Evolutionary conservation across 345 rosid genomes (phyloP).

Genomic region (Sonneratia alba): DNA sequence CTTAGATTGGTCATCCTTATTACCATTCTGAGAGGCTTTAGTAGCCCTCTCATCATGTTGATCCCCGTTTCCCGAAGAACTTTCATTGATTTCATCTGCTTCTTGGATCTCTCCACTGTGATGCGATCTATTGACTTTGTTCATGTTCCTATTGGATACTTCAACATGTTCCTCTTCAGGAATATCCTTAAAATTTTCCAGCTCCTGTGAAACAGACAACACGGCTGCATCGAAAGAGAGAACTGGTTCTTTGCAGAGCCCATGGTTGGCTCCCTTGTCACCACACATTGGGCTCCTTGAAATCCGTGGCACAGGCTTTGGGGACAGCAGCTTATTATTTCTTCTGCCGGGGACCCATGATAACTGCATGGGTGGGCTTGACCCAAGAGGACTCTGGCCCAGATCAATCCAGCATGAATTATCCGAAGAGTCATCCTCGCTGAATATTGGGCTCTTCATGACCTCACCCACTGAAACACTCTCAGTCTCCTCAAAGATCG

Average conservation of each 20-base stretch:
- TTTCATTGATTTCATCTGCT: slow-evolving; percentile 20
- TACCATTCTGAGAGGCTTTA: too few relatives aligned
- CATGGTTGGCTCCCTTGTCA: slow-evolving; percentile 15
- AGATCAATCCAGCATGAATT: slow-evolving; percentile 62
- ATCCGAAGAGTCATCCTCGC: slow-evolving; percentile 57
- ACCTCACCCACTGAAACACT: slow-evolving; percentile 71
- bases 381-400: slow-evolving; percentile 62
- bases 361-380: slow-evolving; percentile 32
- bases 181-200: slow-evolving; percentile 30
- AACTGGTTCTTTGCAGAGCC: slow-evolving; percentile 26
- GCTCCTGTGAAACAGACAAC: slow-evolving; percentile 45
- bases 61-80: slow-evolving; percentile 3
- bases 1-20: slow-evolving; percentile 16
- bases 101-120: slow-evolving; percentile 34
- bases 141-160: slow-evolving; percentile 4
- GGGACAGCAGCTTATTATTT: slow-evolving; percentile 27
- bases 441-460: slow-evolving; percentile 63
- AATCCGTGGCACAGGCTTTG: slow-evolving; percentile 26
- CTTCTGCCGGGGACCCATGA: slow-evolving; percentile 43
- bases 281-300: slow-evolving; percentile 28
- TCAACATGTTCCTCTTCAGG: slow-evolving; percentile 40
- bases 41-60: not conserved
- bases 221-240: slow-evolving; percentile 80
- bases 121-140: slow-evolving; percentile 16
- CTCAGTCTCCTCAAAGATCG: slow-evolving; percentile 68